phyloP scores from a whole-genome alignment of 768 basidiomycete species.

The Pisolithus microcarpus region DNA sequence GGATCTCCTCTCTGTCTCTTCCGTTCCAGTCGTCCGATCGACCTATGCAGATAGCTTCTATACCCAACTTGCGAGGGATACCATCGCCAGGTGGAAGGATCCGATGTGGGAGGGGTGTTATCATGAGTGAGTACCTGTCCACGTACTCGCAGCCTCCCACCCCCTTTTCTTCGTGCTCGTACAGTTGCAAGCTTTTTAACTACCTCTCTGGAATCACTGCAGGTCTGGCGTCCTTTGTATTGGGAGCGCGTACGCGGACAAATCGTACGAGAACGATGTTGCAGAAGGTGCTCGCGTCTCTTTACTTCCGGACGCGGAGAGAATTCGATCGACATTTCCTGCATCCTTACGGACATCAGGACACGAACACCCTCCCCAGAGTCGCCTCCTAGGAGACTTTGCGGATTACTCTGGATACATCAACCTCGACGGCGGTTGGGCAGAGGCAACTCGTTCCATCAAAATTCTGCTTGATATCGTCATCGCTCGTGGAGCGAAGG shows the following conservation, averaged over 20 bases:
- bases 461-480: slow-evolving; percentile 49
- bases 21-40: slow-evolving; percentile 57
- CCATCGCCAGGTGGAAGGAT: slow-evolving; percentile 71
- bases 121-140: slow-evolving; percentile 56
- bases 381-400: slow-evolving; percentile 12
- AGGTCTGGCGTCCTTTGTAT: slow-evolving; percentile 65
- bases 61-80: slow-evolving; percentile 63
- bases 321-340: slow-evolving; percentile 46
- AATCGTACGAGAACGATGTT: slow-evolving; percentile 56
- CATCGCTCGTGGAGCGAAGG: slow-evolving; percentile 47
- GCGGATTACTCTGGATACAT: slow-evolving; percentile 45
- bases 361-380: slow-evolving; percentile 14
- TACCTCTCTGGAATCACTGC: background rate
- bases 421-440: slow-evolving; percentile 83
- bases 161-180: background rate
- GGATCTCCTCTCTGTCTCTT: background rate
- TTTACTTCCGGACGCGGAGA: slow-evolving; percentile 30
- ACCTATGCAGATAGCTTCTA: slow-evolving; percentile 69
- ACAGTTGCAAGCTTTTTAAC: background rate
- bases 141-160: no score
- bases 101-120: slow-evolving; percentile 66
- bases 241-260: slow-evolving; percentile 40
- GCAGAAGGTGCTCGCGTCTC: slow-evolving; percentile 44
- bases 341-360: slow-evolving; percentile 7
- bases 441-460: slow-evolving; percentile 64